Percentiles rank a stretch among this genome's conserved stretches.
Evolutionary conservation across 2,329 filamentous ascomycete genomes (phyloP).

Genomic region (Zasmidium angulare): DNA sequence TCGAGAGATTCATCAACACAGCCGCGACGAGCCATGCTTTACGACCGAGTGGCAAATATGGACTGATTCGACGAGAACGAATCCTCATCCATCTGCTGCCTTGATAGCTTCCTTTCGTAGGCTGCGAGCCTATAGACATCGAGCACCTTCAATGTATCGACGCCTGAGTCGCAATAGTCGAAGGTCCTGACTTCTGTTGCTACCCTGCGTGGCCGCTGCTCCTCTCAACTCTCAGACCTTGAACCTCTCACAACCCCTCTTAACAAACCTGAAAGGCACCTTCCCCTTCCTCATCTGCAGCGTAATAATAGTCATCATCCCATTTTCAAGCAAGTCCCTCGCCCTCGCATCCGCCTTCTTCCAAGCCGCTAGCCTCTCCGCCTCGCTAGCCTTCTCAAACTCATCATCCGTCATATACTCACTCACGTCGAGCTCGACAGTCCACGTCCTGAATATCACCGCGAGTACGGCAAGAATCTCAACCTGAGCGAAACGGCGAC

Average conservation of each 20-base stretch:
- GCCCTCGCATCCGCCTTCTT: slow-evolving; percentile 59
- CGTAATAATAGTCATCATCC: slow-evolving; percentile 65
- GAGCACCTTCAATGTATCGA: too few relatives aligned
- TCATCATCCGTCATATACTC: slow-evolving; percentile 45
- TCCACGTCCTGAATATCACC: slow-evolving; percentile 57
- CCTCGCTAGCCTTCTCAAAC: slow-evolving; percentile 40
- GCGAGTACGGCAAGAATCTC: slow-evolving; percentile 56
- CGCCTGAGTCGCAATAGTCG: too few relatives aligned
- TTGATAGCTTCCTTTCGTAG: neutral
- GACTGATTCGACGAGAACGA: neutral
- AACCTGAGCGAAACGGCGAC: slow-evolving; percentile 57
- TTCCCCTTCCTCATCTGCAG: slow-evolving; percentile 65
- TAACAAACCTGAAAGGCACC: slow-evolving; percentile 68
- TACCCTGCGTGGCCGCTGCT: neutral
- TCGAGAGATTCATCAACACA: too few relatives aligned
- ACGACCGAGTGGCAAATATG: neutral
- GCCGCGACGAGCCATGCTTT: neutral
- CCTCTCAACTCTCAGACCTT: neutral
- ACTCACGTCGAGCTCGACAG: slow-evolving; percentile 67
- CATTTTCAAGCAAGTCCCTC: slow-evolving; percentile 53
- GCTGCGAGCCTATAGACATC: neutral
- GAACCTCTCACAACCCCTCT: slow-evolving; percentile 69
- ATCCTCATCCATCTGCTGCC: neutral
- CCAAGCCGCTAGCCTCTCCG: slow-evolving; percentile 59
- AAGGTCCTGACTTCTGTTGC: too few relatives aligned